These are phyloP conservation scores for Oryza longistaminata DNA, from an alignment of 176 grass and related monocot species.

Conservation along the genomic window DNA sequence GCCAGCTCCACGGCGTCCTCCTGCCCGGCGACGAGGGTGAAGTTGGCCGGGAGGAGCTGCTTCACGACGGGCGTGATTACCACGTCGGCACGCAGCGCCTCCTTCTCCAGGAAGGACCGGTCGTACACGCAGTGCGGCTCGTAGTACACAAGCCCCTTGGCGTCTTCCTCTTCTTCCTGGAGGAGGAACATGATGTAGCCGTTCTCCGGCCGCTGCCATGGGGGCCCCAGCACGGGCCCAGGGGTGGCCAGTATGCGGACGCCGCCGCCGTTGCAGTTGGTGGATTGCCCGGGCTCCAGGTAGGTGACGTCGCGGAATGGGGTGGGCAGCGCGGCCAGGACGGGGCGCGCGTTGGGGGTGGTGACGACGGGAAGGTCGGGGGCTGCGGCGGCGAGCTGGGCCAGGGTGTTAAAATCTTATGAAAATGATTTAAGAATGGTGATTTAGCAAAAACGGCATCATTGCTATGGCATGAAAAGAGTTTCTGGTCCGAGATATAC, in stretches of 20 bases:
- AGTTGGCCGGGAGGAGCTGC: conserved; percentile 70
- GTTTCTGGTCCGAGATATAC: too few relatives aligned
- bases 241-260: conserved; percentile 64
- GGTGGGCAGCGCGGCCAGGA: conserved; percentile 45
- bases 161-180: neutral
- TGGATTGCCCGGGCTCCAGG: conserved; percentile 71
- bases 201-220: conserved; percentile 94
- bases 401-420: too few relatives aligned
- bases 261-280: neutral
- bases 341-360: conserved; percentile 73
- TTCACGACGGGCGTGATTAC: conserved; percentile 83
- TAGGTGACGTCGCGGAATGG: conserved; percentile 65
- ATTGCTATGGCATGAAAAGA: too few relatives aligned
- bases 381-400: conserved; percentile 46
- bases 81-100: conserved; percentile 52
- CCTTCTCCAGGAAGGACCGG: conserved; percentile 49
- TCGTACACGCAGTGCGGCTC: conserved; percentile 89
- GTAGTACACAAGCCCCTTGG: conserved; percentile 51
- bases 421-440: too few relatives aligned
- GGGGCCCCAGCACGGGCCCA: conserved; percentile 75
- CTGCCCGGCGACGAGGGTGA: conserved; percentile 91
- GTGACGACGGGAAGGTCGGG: conserved; percentile 65
- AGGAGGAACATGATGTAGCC: conserved; percentile 47
- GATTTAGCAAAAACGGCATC: too few relatives aligned
- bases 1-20: conserved; percentile 84